Conservation (phyloP, 441 rosid species). For the Isatis lusitanica region DNA sequence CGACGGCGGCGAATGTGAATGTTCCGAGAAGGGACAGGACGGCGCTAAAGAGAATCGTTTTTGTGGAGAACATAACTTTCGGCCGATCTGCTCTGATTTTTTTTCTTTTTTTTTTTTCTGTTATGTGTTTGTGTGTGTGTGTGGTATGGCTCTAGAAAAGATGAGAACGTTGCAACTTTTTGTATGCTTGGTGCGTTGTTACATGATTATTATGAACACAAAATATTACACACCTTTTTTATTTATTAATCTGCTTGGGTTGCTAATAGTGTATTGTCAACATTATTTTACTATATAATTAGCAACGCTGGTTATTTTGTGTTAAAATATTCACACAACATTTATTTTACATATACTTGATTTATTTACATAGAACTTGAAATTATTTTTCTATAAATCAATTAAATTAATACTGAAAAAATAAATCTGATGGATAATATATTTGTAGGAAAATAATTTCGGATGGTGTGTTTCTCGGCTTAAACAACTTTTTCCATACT, state of each 20-base stretch:
- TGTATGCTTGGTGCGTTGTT: slow-evolving; percentile 24
- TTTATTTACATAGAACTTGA: too few relatives aligned
- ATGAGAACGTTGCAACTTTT: slow-evolving; percentile 16
- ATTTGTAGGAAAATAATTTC: too few relatives aligned
- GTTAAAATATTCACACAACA: not conserved
- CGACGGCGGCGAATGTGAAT: slow-evolving; percentile 42
- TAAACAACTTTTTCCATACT: too few relatives aligned
- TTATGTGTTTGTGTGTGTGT: not conserved
- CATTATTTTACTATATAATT: not conserved
- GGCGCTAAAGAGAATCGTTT: slow-evolving; percentile 13
- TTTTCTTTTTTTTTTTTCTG: too few relatives aligned
- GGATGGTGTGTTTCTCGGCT: too few relatives aligned
- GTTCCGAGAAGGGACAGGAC: slow-evolving; percentile 30
- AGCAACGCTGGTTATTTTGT: not conserved
- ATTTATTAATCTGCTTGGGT: not conserved
- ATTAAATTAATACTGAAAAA: too few relatives aligned
- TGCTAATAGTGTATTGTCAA: not conserved
- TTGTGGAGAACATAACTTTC: slow-evolving; percentile 21
- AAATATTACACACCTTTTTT: not conserved
- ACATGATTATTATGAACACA: slow-evolving; percentile 8
- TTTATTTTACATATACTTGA: not conserved
- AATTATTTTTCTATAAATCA: too few relatives aligned
- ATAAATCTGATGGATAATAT: not conserved
- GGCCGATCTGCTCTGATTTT: not conserved
- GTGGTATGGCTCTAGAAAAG: not conserved